A percentile compares a stretch with the other conserved stretches of the same genome.
These are phyloP conservation scores for Trapa bicornis DNA, from an alignment of 345 rosid species.

Conservation along the genomic window DNA sequence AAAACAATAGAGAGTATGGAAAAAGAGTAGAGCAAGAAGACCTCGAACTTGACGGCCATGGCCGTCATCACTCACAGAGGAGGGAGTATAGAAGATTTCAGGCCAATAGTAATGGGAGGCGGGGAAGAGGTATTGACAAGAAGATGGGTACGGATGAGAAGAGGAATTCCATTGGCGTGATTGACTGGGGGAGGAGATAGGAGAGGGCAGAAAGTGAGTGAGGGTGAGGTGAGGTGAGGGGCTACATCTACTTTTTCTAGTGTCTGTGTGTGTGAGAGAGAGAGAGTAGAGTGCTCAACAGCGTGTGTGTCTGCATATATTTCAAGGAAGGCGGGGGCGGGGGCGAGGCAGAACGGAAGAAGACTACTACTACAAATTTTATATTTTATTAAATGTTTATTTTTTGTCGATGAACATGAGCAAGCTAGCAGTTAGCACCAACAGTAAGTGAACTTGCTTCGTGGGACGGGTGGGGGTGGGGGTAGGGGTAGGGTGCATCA, in stretches of 20 bases:
- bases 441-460: too few species aligned
- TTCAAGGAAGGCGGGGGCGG: background rate
- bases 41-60: constrained; percentile 4
- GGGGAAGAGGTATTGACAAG: background rate
- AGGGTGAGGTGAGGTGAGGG: background rate
- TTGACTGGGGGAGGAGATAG: background rate
- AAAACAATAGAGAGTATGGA: background rate
- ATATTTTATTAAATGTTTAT: background rate
- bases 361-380: background rate
- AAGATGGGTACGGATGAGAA: background rate
- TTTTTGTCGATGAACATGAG: too few species aligned
- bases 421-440: too few species aligned
- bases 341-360: background rate
- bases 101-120: background rate
- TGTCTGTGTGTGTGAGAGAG: background rate
- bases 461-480: too few species aligned
- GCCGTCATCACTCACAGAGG: background rate
- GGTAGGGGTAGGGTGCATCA: too few species aligned
- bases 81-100: background rate
- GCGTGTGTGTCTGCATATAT: background rate
- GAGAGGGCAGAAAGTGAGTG: background rate
- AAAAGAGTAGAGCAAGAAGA: constrained; percentile 6
- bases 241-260: too few species aligned
- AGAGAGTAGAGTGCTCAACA: constrained; percentile 2
- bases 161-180: background rate